A percentile compares a stretch with the other conserved stretches of the same genome.
Conservation (phyloP, 441 rosid genomes). For the Aquilaria agallochum region DNA sequence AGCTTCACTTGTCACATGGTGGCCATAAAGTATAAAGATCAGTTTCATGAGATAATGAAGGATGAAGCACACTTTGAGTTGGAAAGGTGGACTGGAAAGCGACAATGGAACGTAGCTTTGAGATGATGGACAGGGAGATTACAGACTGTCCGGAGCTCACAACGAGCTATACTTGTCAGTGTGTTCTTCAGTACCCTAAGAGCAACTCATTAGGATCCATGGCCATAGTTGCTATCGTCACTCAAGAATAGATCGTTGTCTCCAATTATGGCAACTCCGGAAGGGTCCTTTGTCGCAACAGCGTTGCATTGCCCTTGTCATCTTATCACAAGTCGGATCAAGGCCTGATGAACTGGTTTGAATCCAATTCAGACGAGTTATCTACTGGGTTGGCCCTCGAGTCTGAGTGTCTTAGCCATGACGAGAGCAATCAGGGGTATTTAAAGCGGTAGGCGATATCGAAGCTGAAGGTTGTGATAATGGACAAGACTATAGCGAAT, state of each 20-base stretch:
- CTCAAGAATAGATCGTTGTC: conserved; percentile 61
- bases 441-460: conserved; percentile 82
- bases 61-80: conserved; percentile 28
- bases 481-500: conserved; percentile 53
- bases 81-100: conserved; percentile 51
- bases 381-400: conserved; percentile 87
- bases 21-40: conserved; percentile 70
- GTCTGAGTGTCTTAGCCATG: conserved; percentile 96
- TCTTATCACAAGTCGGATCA: conserved; percentile 89
- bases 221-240: conserved; percentile 72
- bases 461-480: conserved; percentile 77
- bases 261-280: conserved; percentile 94
- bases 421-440: conserved; percentile 92
- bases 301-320: conserved; percentile 70
- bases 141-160: conserved; percentile 22
- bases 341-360: conserved; percentile 79
- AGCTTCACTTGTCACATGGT: conserved; percentile 24
- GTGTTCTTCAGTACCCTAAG: conserved; percentile 78
- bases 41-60: conserved; percentile 69
- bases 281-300: conserved; percentile 78
- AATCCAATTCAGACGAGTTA: conserved; percentile 75
- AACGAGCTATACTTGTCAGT: conserved; percentile 41
- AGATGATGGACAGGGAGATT: conserved; percentile 69
- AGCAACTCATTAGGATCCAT: conserved; percentile 94
- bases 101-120: conserved; percentile 54